A percentile compares a stretch with the other conserved stretches of the same genome.
These are phyloP conservation scores for Suillus sp. DNA, from an alignment of 768 basidiomycete species.

Conservation along the genomic window DNA sequence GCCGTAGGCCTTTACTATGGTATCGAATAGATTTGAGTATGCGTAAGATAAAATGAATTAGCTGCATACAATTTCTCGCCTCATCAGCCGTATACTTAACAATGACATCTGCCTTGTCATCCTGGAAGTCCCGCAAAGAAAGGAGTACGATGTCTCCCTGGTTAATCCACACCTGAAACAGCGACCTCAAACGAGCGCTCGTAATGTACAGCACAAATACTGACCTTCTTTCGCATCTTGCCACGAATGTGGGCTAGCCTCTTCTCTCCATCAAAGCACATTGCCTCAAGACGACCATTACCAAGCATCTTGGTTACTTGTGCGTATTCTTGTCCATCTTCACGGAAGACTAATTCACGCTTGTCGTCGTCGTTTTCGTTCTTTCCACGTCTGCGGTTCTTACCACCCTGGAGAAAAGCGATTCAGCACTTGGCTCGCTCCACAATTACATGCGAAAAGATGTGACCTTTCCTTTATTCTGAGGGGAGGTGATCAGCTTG, in stretches of 20 bases:
- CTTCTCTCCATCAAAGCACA: conserved; percentile 98
- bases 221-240: conserved; percentile 98
- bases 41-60: neutral
- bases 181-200: conserved; percentile 12
- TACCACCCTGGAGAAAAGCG: conserved; percentile 74
- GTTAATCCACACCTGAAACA: conserved; percentile 92
- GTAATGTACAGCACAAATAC: conserved; percentile 23
- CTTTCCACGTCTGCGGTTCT: conserved; percentile 99
- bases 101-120: conserved; percentile 98
- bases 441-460: neutral
- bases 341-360: conserved; percentile 97
- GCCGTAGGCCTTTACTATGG: conserved; percentile 91
- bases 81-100: conserved; percentile 99
- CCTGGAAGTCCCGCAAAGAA: conserved; percentile 97
- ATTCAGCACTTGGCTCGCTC: neutral
- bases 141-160: conserved; percentile 96
- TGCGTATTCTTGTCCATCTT: conserved; percentile 99
- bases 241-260: conserved; percentile 97
- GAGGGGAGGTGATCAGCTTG: conserved; percentile 12
- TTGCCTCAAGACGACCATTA: conserved; percentile 93
- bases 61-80: conserved; percentile 69
- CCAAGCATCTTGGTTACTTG: conserved; percentile 99
- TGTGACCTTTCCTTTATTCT: conserved; percentile 79
- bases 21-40: conserved; percentile 14
- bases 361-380: conserved; percentile 99